Evolutionary conservation across 106 monocot genomes (phyloP), one percentile per base, ranked within the genome.

Genomic region (Phalaenopsis aphrodite): DNA sequence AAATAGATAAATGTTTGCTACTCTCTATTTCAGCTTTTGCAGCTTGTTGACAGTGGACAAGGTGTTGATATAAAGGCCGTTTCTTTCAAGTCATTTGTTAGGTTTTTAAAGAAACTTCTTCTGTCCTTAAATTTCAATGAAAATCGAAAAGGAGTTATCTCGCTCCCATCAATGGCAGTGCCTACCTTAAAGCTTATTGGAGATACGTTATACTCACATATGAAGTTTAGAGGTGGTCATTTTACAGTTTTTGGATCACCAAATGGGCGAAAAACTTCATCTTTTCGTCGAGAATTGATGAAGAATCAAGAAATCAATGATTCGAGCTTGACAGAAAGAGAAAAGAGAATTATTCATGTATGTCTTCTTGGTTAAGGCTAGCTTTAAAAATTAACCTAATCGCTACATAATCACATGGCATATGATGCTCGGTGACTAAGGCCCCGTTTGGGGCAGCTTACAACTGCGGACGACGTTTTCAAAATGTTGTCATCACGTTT

Each of bases 11-110:
- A 30, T 30, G 30, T 30, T 0, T 30, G 30, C 30, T 30, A 30
- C 30, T 30, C 30, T 30, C 30, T 30, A 30, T 30, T 30, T 30
- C 72, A 72, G 98, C 88, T 99, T 83, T 87, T 94, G 47, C 79
- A 94, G 88, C 88, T 94, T 89, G 81, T 99, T 81, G 98, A 99
- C 69, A 90, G 75, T 87, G 94, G 98, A 4, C 88, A 99, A 77
- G 94, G 91, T 78, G 94, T 95, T 83, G 89, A 94, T 83, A 72
- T 95, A 11, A 81, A 85, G 19, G 94, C 88, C 75, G 85, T 99
- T 86, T 87, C 89, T 8, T 77, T 93, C 68, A 88, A 83, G 65
- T 69, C 81, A 10, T 77, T 99, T 81, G 89, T 80, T 39, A 91
- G 84, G 30, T 78, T 91, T 79, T 72, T 99, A 58, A 91, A 89